Evolutionary conservation across 2,329 filamentous ascomycete species (phyloP), one percentile per base, ranked within the genome.

Genomic region (Colletotrichum simmondsii): DNA sequence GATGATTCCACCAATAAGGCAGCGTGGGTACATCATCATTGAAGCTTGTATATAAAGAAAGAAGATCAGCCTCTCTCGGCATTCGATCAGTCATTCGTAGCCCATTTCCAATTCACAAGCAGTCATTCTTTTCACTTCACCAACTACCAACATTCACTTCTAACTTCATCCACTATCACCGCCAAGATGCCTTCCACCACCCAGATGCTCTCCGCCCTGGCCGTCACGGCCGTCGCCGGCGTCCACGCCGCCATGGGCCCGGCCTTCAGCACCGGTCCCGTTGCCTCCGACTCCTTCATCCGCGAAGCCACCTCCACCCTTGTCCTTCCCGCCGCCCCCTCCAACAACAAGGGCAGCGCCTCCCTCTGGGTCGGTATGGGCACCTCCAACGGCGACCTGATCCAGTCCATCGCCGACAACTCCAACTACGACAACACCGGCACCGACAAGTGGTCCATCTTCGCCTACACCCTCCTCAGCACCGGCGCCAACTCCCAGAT

Each of bases 321-420:
- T 19, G 76, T 84, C 19, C 79, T 86, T 4, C 85, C 85, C 4
- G 76, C 80, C 0, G 75, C 77, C 1, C 84, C 85, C 2, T 81
- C 77, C 42, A 79, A 80, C 46, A 80, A 79, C 52, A 78, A 77
- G 5, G 83, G 83, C 35, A 80, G 81, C 66, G 75, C 82, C 24
- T 84, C 84, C 79, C 68, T 87, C 22, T 87, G 85, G 86, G 83
- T 86, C 19, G 85, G 86, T 14, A 86, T 87, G 84, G 85, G 85
- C 4, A 87, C 84, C 5, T 83, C 82, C 4, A 81, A 82, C n/a
- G 84, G 83, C 28, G 82, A 87, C 68, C 74, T 87, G 76, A 84
- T 87, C 70, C 85, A 87, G 79, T 85, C 84, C 4, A 85, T 87
- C 32, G 81, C 83, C 65, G 84, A 85, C 42, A 82, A 83, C 76